Evolutionary conservation across 1,284 basidiomycete genomes (phyloP), one percentile per base, ranked within the genome.

Genomic region (Cryptococcus sp.): DNA sequence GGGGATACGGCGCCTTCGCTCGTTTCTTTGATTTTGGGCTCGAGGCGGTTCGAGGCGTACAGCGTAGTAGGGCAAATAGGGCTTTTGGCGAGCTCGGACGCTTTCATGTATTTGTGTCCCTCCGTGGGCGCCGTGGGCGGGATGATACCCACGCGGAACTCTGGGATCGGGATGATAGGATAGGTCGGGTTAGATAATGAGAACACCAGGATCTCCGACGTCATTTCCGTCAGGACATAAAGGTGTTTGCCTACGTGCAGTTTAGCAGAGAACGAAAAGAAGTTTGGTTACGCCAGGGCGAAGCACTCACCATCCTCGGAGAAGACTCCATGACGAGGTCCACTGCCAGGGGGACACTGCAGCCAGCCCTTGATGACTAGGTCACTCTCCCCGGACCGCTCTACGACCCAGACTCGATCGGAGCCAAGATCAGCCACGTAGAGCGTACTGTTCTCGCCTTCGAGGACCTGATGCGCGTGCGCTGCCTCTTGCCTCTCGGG

Each of bases 391-490:
- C 66, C 69, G 19, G 66, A 57, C 20, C 65, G 40, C 50, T 65
- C 54, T 10, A 75, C 58, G 8, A 69, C 63, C 70, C 73, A 79
- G 17, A 79, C 67, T 15, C 72, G 47, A 58, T 79, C 78, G 41
- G 66, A 69, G 20, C 78, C 78, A 6, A 79, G 67, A 66, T 79
- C 78, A 11, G 67, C 64, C 17, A 72, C 65, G 61, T 74, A 77
- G 27, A 78, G 47, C 20, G 56, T 48, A 2, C 76, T 75, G 25
- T 66, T 49, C 3, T 61, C 55, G 4, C 69, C 75, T 53, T 74
- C 74, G 50, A 76, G 55, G n/a, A 71, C 67, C 51, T 78, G 76
- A 58, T 78, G 77, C 13, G 74, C 67, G 54, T 78, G 78, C 15
- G 70, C 48, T 3, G 65, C 58, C 41, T 79, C 77, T 60, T 79